Evolutionary conservation across 2,329 filamentous ascomycete genomes (phyloP), one percentile per base, ranked within the genome.

Genomic region (Aureobasidium uvarum): DNA sequence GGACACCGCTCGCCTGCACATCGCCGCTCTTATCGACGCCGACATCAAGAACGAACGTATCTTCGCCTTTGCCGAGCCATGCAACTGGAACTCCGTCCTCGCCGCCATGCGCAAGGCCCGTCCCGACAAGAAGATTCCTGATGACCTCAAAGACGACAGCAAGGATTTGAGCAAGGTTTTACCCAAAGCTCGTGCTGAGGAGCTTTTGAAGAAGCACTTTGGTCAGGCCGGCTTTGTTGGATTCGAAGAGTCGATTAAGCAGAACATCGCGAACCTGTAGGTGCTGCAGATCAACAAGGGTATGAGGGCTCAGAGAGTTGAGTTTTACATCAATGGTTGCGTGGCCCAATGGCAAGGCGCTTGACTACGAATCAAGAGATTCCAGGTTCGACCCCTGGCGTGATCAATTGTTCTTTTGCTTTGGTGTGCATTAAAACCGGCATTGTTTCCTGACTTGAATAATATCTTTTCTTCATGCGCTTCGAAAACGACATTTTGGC

Each of bases 301-400:
- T 10, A 33, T 33, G 23, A 23, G 5, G 33, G 7, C 33, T 33
- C 8, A 2, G 33, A 10, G 8, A 10, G 8, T 33, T 33, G 33
- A 33, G 11, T 7, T 11, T 10, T 33, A 33, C 10, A 33, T 10
- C 33, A 33, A 33, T 23, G 66, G 66, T 48, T 62, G 69, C 68
- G 72, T 83, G 81, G 81, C 81, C 80, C 80, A 83, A 83, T 83
- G 81, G 81, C 80, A 83, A 83, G 81, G 81, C 80, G 80, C 79
- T 81, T 83, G 81, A 83, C 81, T 83, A 82, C 80, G 80, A 81
- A 67, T 67, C 66, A 67, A 67, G 66, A 67, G 66, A 67, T 67
- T 67, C 48, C 62, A 67, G 66, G 66, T 67, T 67, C 66, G 66
- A 67, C 50, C 66, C 66, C 66, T 67, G 66, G 56, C 63, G 56